Evolutionary conservation across 768 basidiomycete genomes (phyloP), one percentile per base, ranked within the genome.

Genomic region (Tricholoma furcatifolium): DNA sequence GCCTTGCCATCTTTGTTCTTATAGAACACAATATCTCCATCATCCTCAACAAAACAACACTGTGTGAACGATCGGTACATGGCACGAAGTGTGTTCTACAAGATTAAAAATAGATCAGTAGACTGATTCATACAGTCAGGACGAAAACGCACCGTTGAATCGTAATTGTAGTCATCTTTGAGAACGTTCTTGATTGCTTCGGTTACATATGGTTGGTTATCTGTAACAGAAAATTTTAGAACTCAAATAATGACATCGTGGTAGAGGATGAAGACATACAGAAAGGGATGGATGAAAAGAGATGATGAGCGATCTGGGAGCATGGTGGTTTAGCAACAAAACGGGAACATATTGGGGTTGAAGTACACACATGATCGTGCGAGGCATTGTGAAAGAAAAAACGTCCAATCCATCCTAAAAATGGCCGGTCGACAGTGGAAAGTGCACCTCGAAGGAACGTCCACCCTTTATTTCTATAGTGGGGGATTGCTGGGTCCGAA

Each of bases 31-130:
- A 85, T 77, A 43, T 78, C 75, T 10, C 82, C 84, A 21, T 84
- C 74, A 46, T 85, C 83, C 61, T 85, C 83, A 40, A 85, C 78
- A 66, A 84, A 85, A 52, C 73, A 73, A 65, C 84, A 85, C 57
- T 82, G 66, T 1, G 78, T 81, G 66, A 84, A 85, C 4, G 80
- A 74, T 36, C 82, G 74, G 60, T 80, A 84, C 10, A 85, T 74
- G 2, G 82, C 81, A n/a, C 77, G 73, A 70, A 84, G 82, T 3
- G 78, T 72, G 58, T 80, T 81, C 78, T 82, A n/a, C n/a, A n/a
- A n/a, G n/a, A n/a, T 53, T 56, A 20, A 15, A 46, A 43, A 44
- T 9, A 30, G 35, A 15, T 18, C 27, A 20, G 50, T 9, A 53
- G 30, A 10, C 42, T 18, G 53, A 17, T 36, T 35, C 40, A 47